Evolutionary conservation across 2,329 filamentous ascomycete species (phyloP).

Genomic region (Microsporum audouinii): DNA sequence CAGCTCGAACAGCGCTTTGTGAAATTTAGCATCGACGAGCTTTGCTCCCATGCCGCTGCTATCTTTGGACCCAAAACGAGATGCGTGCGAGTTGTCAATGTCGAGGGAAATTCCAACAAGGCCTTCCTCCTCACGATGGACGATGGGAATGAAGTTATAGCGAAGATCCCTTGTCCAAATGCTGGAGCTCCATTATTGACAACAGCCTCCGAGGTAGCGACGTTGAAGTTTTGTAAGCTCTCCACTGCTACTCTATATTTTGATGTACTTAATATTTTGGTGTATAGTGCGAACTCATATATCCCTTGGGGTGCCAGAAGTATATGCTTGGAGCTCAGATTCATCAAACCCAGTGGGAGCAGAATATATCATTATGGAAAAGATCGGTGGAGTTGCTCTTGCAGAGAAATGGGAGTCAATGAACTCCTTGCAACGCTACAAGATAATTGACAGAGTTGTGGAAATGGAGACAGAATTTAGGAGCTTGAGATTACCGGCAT

Average conservation of each 20-base stretch:
- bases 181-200: conserved; percentile 12
- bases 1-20: conserved; percentile 21
- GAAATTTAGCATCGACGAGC: conserved; percentile 24
- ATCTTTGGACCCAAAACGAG: neutral
- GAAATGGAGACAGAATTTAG: conserved; percentile 15
- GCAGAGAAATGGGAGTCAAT: conserved; percentile 15
- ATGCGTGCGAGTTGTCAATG: conserved; percentile 18
- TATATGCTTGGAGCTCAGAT: conserved; percentile 15
- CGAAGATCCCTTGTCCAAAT: conserved; percentile 14
- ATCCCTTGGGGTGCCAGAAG: conserved; percentile 14
- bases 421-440: conserved; percentile 14
- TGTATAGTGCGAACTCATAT: neutral
- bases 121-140: conserved; percentile 17
- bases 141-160: conserved; percentile 9
- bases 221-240: conserved; percentile 3
- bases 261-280: neutral
- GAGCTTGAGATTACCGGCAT: conserved; percentile 5
- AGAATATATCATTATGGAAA: conserved; percentile 19
- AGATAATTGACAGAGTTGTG: conserved; percentile 15
- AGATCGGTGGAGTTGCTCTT: conserved; percentile 13
- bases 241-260: neutral
- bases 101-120: conserved; percentile 24
- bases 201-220: conserved; percentile 19
- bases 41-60: conserved; percentile 11
- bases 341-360: conserved; percentile 14